Evolutionary conservation across 169 alveolate species (phyloP).

Genomic region (Perkinsus olseni): DNA sequence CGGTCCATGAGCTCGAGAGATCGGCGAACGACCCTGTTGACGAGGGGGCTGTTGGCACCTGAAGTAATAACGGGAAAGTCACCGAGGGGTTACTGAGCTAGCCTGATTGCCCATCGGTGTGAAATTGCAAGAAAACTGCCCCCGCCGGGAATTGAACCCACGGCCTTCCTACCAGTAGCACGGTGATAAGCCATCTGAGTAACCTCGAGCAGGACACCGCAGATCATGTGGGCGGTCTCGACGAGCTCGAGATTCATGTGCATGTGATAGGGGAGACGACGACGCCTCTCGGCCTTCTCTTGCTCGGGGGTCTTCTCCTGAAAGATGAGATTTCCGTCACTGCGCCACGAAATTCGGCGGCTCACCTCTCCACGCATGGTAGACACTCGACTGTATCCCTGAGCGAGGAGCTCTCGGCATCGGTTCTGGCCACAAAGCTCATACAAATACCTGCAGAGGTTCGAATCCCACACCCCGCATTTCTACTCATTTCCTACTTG

Average conservation of each 20-base stretch:
- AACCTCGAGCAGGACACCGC: slow-evolving; percentile 47
- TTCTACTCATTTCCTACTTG: neutral
- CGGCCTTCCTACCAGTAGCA: neutral
- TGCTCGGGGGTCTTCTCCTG: slow-evolving; percentile 86
- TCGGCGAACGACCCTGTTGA: slow-evolving; percentile 68
- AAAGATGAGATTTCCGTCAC: slow-evolving; percentile 49
- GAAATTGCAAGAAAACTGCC: neutral
- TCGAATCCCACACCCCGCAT: neutral
- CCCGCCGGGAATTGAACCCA: neutral
- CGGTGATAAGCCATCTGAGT: slow-evolving; percentile 30
- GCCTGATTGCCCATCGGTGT: no score
- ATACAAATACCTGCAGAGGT: slow-evolving; percentile 45
- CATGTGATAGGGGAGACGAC: slow-evolving; percentile 93
- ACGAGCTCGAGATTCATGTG: slow-evolving; percentile 88
- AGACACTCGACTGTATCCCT: slow-evolving; percentile 46
- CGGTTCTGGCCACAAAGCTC: slow-evolving; percentile 83
- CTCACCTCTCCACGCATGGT: neutral
- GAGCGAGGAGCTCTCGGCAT: slow-evolving; percentile 90
- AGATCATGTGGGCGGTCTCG: slow-evolving; percentile 74
- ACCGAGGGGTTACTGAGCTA: neutral
- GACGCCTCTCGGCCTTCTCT: slow-evolving; percentile 87
- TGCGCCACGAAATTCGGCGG: neutral
- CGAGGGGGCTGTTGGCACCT: neutral
- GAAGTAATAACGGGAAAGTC: neutral
- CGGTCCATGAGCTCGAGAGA: slow-evolving; percentile 77